Conservation (phyloP, 805 yeast genomes). For the Ogataea ramenticola region DNA sequence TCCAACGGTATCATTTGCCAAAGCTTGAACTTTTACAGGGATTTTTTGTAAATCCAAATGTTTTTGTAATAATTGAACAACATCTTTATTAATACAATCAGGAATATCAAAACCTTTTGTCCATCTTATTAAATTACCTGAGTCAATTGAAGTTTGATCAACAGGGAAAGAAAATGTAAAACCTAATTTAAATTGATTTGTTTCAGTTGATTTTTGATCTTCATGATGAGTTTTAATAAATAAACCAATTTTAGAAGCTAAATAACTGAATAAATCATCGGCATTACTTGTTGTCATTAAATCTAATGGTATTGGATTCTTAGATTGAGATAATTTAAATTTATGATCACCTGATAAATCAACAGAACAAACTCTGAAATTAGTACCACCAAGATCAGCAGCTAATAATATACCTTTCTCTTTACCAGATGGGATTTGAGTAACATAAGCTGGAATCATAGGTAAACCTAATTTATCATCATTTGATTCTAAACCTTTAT, state of each 20-base stretch:
- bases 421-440: constrained; percentile 75
- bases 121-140: constrained; percentile 88
- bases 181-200: constrained; percentile 57
- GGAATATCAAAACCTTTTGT: constrained; percentile 88
- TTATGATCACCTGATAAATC: constrained; percentile 69
- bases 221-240: constrained; percentile 65
- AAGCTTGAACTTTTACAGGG: constrained; percentile 72
- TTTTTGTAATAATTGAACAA: constrained; percentile 63
- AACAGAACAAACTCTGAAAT: constrained; percentile 91
- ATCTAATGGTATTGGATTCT: constrained; percentile 72
- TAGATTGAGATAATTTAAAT: constrained; percentile 68
- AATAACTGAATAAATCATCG: constrained; percentile 61
- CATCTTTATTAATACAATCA: constrained; percentile 81
- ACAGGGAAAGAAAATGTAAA: constrained; percentile 95
- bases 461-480: constrained; percentile 49
- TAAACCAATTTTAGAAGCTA: constrained; percentile 61
- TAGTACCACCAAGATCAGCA: constrained; percentile 94
- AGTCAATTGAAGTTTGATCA: constrained; percentile 69
- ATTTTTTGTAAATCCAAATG: constrained; percentile 53
- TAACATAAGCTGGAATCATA: constrained; percentile 92
- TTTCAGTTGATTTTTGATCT: constrained; percentile 10
- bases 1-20: constrained; percentile 95
- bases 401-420: constrained; percentile 83
- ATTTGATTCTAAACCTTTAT: constrained; percentile 45
- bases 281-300: constrained; percentile 64